Evolutionary conservation across 768 basidiomycete species (phyloP).

Genomic region (Omphalotus guepiniiformis): DNA sequence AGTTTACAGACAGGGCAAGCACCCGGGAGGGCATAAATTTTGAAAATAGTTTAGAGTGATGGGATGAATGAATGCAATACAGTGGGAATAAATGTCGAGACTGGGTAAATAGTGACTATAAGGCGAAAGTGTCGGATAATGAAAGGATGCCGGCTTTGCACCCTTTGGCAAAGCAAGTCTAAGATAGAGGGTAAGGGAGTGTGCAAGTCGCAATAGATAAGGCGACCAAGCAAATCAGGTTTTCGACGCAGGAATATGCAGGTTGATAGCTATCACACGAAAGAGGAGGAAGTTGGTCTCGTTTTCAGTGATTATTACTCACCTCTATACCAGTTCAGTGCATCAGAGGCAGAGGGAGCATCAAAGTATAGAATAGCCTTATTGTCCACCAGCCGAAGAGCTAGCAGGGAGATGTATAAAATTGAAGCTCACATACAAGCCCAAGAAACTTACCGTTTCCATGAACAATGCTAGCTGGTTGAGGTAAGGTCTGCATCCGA

Average conservation of each 20-base stretch:
- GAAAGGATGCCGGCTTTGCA: too few species aligned
- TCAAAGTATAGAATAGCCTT: conserved; percentile 91
- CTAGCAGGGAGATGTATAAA: conserved; percentile 30
- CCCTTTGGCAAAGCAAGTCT: conserved; percentile 1
- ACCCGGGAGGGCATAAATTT: conserved; percentile 5
- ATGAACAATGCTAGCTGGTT: conserved; percentile 87
- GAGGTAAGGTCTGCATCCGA: conserved; percentile 89
- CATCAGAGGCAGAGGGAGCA: conserved; percentile 78
- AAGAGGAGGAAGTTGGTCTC: not conserved
- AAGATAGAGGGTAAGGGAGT: not conserved
- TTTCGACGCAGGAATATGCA: conserved; percentile 83
- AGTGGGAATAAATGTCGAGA: not conserved
- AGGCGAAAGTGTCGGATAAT: not conserved
- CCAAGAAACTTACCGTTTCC: conserved; percentile 58
- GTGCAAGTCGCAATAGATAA: not conserved
- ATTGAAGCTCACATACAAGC: conserved; percentile 1
- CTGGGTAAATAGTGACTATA: conserved; percentile 1
- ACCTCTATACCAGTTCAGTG: conserved; percentile 91
- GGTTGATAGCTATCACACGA: conserved; percentile 67
- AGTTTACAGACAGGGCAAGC: conserved; percentile 4
- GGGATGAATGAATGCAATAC: conserved; percentile 1
- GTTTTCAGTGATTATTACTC: conserved; percentile 14
- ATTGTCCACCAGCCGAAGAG: conserved; percentile 85
- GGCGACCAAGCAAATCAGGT: conserved; percentile 36
- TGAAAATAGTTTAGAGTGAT: conserved; percentile 1